Percentiles rank a stretch among this genome's conserved stretches.
phyloP scores from a whole-genome alignment of 1,284 basidiomycete species.

The Cryptococcus sp. region DNA sequence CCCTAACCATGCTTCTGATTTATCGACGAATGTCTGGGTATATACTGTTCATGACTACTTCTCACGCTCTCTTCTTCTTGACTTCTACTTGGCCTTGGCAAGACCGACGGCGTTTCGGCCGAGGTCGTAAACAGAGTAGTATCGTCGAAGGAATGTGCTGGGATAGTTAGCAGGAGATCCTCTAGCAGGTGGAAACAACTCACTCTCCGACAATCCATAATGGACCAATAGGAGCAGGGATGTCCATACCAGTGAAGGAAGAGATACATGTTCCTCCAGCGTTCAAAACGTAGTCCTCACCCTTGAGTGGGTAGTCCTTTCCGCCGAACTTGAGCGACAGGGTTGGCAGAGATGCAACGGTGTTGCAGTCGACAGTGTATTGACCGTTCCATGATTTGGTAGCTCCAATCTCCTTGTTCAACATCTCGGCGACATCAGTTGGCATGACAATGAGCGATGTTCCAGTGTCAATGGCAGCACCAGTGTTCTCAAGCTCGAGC shows the following conservation, averaged over 20 bases:
- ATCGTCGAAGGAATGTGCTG: conserved; percentile 69
- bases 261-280: conserved; percentile 90
- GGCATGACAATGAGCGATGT: conserved; percentile 58
- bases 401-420: conserved; percentile 93
- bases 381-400: conserved; percentile 91
- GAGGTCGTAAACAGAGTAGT: conserved; percentile 92
- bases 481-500: conserved; percentile 81
- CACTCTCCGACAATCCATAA: conserved; percentile 88
- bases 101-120: conserved; percentile 52
- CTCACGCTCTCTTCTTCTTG: background rate
- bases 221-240: conserved; percentile 77
- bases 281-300: conserved; percentile 83
- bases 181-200: conserved; percentile 12
- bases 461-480: conserved; percentile 96
- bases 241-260: conserved; percentile 86
- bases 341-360: conserved; percentile 76
- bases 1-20: too few species aligned
- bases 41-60: background rate
- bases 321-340: conserved; percentile 80
- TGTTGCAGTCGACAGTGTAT: conserved; percentile 85
- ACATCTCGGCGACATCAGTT: conserved; percentile 92
- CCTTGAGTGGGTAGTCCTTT: conserved; percentile 72
- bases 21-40: background rate
- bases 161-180: background rate
- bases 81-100: conserved; percentile 28